Conservation (phyloP, 768 basidiomycete species). For the Lactarius psammicola region DNA sequence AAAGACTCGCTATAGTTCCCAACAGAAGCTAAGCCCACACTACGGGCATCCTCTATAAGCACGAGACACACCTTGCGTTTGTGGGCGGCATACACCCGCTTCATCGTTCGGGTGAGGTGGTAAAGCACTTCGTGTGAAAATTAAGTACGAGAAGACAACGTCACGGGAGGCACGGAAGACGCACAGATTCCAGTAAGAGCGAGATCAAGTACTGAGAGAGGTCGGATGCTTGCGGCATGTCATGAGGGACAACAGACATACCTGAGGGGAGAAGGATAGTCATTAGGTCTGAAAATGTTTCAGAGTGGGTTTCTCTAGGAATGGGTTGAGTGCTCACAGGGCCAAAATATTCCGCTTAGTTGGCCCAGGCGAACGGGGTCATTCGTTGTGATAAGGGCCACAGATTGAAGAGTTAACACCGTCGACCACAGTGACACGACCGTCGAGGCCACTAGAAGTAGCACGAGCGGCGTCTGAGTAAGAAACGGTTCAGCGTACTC, state of each 20-base stretch:
- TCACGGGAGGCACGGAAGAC: not conserved
- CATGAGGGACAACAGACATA: not conserved
- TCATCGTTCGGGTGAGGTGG: not conserved
- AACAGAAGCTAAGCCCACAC: not conserved
- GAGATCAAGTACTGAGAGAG: not conserved
- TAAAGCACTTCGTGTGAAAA: not conserved
- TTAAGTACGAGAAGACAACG: not conserved
- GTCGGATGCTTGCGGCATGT: not conserved
- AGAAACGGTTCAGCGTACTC: not conserved
- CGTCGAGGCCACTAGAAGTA: conserved; percentile 5
- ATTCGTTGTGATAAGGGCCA: too few species aligned
- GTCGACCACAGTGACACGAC: not conserved
- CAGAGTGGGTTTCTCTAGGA: not conserved
- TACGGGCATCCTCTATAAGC: not conserved
- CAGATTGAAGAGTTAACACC: not conserved
- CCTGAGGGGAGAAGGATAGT: not conserved
- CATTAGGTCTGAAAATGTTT: not conserved
- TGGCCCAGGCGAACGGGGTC: not conserved
- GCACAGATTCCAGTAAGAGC: not conserved
- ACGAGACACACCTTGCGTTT: conserved; percentile 14
- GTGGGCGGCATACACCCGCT: not conserved
- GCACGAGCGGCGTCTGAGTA: conserved; percentile 9
- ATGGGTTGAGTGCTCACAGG: conserved; percentile 6
- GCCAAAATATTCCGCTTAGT: not conserved
- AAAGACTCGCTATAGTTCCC: not conserved